A percentile compares a stretch with the other conserved stretches of the same genome.
Evolutionary conservation across 345 rosid species (phyloP).

Genomic region (Aurinia saxatilis): DNA sequence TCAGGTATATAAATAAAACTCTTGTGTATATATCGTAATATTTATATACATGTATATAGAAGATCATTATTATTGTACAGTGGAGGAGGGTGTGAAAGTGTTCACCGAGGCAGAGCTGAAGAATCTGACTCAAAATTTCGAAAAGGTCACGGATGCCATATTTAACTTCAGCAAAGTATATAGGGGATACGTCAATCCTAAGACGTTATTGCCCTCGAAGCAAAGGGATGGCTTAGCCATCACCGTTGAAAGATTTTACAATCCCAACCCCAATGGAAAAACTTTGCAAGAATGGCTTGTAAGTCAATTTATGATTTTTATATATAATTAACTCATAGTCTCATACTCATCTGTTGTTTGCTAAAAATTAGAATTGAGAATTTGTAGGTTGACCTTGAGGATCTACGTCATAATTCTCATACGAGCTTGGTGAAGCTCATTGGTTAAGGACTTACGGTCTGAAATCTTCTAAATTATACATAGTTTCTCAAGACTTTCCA

Average conservation of each 20-base stretch:
- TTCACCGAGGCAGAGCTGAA: neutral
- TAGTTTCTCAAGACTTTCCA: neutral
- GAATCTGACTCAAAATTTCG: neutral
- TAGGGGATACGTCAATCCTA: neutral
- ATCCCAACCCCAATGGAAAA: neutral
- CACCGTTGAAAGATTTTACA: neutral
- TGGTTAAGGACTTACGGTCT: neutral
- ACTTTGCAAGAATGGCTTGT: conserved; percentile 3
- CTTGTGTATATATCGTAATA: too few relatives aligned
- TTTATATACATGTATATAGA: too few relatives aligned
- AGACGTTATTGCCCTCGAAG: neutral
- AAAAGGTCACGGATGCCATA: neutral
- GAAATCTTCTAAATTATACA: neutral
- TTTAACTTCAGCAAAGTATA: neutral
- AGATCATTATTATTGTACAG: too few relatives aligned
- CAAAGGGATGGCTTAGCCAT: neutral
- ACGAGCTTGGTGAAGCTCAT: neutral
- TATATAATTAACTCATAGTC: too few relatives aligned
- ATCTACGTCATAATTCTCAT: neutral
- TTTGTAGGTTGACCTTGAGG: neutral
- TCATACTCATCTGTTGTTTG: too few relatives aligned
- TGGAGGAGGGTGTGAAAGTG: neutral
- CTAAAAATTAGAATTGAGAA: neutral
- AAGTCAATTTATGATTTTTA: too few relatives aligned
- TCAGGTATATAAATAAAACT: too few relatives aligned